Percentiles rank a stretch among this genome's conserved stretches.
phyloP scores from a whole-genome alignment of 192 early-diverging fungal species.

The Backusella westeae region DNA sequence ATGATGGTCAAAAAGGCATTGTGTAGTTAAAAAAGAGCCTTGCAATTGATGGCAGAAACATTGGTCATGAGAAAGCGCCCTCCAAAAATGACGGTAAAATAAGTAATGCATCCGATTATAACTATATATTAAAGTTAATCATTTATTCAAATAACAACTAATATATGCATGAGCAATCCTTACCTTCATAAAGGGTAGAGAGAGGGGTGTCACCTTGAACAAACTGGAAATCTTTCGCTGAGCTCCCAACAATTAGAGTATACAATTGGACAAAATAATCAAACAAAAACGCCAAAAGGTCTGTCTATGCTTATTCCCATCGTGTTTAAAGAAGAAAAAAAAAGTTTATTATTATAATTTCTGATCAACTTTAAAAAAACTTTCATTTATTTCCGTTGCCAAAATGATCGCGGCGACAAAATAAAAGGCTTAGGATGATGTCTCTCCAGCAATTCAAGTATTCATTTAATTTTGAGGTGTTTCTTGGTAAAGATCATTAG shows the following conservation, averaged over 20 bases:
- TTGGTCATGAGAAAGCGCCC: slow-evolving; percentile 65
- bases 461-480: too few relatives aligned
- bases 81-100: slow-evolving; percentile 75
- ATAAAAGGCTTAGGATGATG: not conserved
- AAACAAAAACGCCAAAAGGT: slow-evolving; percentile 51
- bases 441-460: too few relatives aligned
- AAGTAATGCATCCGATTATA: slow-evolving; percentile 45
- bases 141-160: not conserved
- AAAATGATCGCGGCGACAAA: slow-evolving; percentile 27
- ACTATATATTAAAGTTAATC: slow-evolving; percentile 21
- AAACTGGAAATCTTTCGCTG: slow-evolving; percentile 47
- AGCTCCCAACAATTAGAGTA: slow-evolving; percentile 33
- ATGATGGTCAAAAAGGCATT: slow-evolving; percentile 71
- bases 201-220: slow-evolving; percentile 45
- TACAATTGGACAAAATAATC: slow-evolving; percentile 42
- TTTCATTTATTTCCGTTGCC: not conserved
- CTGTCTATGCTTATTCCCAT: not conserved
- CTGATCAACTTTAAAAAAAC: not conserved
- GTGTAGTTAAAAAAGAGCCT: slow-evolving; percentile 72
- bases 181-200: slow-evolving; percentile 37
- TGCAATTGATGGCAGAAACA: slow-evolving; percentile 64
- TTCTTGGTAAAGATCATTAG: too few relatives aligned
- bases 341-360: not conserved
- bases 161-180: not conserved
- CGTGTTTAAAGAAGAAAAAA: not conserved